Evolutionary conservation across 768 basidiomycete genomes (phyloP), one percentile per base, ranked within the genome.

Genomic region (Xerocomellus amylosporus): DNA sequence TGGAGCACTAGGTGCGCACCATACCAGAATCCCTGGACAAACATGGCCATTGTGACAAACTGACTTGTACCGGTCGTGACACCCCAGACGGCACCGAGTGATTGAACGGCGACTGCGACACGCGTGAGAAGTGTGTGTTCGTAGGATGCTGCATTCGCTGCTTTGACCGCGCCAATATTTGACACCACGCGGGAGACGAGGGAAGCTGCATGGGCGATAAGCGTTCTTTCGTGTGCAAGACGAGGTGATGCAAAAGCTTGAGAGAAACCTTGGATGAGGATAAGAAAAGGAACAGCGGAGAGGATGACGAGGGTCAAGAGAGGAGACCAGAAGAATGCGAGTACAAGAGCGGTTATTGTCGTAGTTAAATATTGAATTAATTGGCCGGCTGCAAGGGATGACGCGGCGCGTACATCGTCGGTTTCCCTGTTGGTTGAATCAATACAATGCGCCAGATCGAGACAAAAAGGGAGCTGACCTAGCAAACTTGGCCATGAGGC

Each of bases 11-110:
- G 80, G 65, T 88, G 86, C 3, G 88, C 80, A 13, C 95, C 96
- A 64, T 87, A 98, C 94, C 96, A 98, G 73, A 98, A 98, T 0
- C 87, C 94, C 64, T 93, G 88, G 8, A 98, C 93, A 72, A 98
- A 99, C 85, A 97, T 95, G 26, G 82, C 81, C 79, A 94, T 86
- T 63, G 88, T 82, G 53, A 88, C 78, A 66, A 97, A 95, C 63
- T 94, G 91, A 3, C 81, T 81, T 14, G 86, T 55, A 19, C 82
- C 88, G 2, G 78, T 72, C 5, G 86, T 84, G 34, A 85, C 28
- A 2, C 87, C 91, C 93, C 94, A 98, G 4, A 95, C 77, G 22
- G 76, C 66, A 54, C 84, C 81, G 42, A 90, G 78, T 26, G 73
- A 74, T 43, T 74, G 69, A 12, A 87, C 82, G 6, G 81, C 77